Conservation (phyloP, 169 alveolate genomes). For the Plasmodium chabaudi region DNA sequence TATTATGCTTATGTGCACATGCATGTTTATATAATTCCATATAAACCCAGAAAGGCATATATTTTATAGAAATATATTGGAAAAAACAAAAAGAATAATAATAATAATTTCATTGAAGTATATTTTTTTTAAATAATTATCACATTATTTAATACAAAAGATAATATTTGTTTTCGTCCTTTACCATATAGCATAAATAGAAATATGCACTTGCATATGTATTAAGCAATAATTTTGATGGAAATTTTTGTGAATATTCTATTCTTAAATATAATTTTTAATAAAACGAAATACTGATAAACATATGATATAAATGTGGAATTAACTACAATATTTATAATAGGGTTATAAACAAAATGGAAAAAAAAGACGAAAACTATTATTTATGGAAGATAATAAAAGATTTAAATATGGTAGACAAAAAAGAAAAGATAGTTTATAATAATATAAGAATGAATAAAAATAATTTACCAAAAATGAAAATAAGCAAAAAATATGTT, state of each 20-base stretch:
- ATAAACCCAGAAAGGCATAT: no score
- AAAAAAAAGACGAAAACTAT: neutral
- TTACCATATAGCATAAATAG: neutral
- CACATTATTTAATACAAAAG: no score
- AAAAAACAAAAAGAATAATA: no score
- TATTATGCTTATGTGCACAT: no score
- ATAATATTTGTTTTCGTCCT: neutral
- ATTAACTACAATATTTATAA: no score
- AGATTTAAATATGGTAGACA: slow-evolving; percentile 3
- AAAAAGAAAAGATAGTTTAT: neutral
- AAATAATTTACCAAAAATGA: slow-evolving; percentile 38
- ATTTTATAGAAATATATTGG: no score
- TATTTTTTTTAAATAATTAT: no score
- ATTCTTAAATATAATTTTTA: no score
- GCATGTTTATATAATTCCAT: no score
- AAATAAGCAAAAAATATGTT: slow-evolving; percentile 65
- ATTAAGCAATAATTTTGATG: neutral
- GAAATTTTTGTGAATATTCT: no score
- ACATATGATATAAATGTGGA: neutral
- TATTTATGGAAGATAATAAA: slow-evolving; percentile 19
- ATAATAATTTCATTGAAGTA: no score
- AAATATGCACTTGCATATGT: neutral
- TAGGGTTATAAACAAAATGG: neutral
- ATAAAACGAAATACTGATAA: no score
- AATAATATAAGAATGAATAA: neutral